These are phyloP conservation scores for Cyclostephanos invisitatus DNA, from an alignment of 108 stramenopile species.

Conservation along the genomic window DNA sequence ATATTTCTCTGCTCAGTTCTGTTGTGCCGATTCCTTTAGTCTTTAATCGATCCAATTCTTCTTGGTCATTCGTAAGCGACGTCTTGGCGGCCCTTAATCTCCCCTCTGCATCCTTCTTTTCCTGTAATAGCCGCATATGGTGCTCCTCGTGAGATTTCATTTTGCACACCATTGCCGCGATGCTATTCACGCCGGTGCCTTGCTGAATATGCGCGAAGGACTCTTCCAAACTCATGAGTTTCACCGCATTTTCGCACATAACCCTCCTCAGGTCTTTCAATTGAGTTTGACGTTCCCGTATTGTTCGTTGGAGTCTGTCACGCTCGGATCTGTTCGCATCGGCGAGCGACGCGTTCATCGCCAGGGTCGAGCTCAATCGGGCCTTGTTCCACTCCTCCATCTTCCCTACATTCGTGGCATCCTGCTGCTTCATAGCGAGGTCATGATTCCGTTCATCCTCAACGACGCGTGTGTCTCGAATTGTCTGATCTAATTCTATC, in stretches of 20 bases:
- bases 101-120: constrained; percentile 67
- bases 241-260: constrained; percentile 21
- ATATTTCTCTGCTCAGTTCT: constrained; percentile 61
- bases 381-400: constrained; percentile 54
- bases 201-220: constrained; percentile 59
- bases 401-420: constrained; percentile 38
- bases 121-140: constrained; percentile 40
- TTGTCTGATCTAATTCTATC: constrained; percentile 43
- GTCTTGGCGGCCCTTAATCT: constrained; percentile 52
- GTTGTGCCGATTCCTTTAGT: constrained; percentile 63
- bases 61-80: constrained; percentile 48
- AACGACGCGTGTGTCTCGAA: constrained; percentile 31
- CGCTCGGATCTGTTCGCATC: constrained; percentile 47
- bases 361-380: constrained; percentile 31
- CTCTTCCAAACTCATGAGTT: constrained; percentile 48
- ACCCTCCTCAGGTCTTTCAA: constrained; percentile 40
- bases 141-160: constrained; percentile 55
- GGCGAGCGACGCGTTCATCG: constrained; percentile 32
- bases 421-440: constrained; percentile 31
- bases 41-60: constrained; percentile 40
- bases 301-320: constrained; percentile 28
- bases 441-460: constrained; percentile 40
- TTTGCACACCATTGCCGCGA: constrained; percentile 71
- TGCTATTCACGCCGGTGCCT: constrained; percentile 68
- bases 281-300: constrained; percentile 39